phyloP scores from a whole-genome alignment of 1,139 yeast species.

The Diutina pseudorugosa region DNA sequence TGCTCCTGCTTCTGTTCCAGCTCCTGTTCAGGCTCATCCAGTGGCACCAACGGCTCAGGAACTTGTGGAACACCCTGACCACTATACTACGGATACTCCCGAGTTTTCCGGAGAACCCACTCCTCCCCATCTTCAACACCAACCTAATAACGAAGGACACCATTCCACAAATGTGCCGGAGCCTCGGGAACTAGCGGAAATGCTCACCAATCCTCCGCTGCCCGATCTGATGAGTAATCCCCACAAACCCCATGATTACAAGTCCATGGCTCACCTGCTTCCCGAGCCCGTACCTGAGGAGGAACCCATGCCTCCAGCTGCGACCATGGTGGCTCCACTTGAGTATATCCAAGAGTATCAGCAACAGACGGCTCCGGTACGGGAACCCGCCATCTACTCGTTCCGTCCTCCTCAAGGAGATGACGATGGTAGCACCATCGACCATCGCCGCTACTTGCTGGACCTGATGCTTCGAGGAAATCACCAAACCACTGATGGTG shows the following conservation, averaged over 20 bases:
- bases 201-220: neutral
- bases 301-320: neutral
- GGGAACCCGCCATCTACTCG: neutral
- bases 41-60: neutral
- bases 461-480: neutral
- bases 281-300: neutral
- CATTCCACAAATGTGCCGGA: neutral
- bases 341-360: constrained; percentile 1
- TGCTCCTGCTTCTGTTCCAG: neutral
- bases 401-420: neutral
- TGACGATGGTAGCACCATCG: neutral
- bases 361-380: neutral
- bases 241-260: neutral
- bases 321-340: neutral
- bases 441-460: neutral
- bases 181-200: neutral
- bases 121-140: neutral
- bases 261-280: neutral
- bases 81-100: neutral
- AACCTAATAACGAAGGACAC: too few relatives aligned
- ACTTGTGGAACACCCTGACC: neutral
- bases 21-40: too few relatives aligned
- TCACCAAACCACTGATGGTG: neutral
- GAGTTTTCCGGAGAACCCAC: neutral
- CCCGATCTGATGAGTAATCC: neutral